Evolutionary conservation across 176 grass and related monocot genomes (phyloP).

Genomic region (Chloris gayana): DNA sequence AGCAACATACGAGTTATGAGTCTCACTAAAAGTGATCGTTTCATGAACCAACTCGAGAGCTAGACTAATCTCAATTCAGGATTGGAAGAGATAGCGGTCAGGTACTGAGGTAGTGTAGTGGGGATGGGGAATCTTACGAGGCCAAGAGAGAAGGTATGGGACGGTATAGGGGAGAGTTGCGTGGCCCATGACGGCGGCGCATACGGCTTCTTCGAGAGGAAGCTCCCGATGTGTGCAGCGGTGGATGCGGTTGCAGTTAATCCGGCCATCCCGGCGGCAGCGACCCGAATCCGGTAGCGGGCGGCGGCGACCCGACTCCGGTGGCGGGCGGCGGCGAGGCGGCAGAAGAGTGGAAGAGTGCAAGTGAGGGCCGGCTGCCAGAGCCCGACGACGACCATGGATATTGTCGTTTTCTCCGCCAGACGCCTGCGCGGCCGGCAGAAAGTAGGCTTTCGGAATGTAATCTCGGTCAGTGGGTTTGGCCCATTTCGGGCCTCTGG

Average conservation of each 20-base stretch:
- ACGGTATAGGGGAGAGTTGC: conserved; percentile 67
- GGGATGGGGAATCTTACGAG: conserved; percentile 49
- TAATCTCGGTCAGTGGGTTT: too few species aligned
- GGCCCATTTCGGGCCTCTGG: too few species aligned
- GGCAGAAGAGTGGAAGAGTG: neutral
- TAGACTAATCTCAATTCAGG: neutral
- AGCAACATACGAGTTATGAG: conserved; percentile 7
- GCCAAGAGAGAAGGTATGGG: conserved; percentile 73
- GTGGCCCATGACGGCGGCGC: conserved; percentile 78
- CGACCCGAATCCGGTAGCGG: conserved; percentile 10
- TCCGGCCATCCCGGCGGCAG: conserved; percentile 32
- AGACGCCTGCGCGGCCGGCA: too few species aligned
- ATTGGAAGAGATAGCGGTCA: neutral
- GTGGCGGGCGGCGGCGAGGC: neutral
- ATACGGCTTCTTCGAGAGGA: conserved; percentile 83
- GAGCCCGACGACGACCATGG: neutral
- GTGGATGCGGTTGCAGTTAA: conserved; percentile 28
- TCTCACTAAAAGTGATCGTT: neutral
- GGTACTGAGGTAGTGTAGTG: neutral
- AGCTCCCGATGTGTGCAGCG: conserved; percentile 53
- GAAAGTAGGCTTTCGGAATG: too few species aligned
- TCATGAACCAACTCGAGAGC: neutral
- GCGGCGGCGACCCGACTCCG: conserved; percentile 3
- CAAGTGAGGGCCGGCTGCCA: conserved; percentile 4
- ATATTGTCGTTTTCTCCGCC: neutral